Evolutionary conservation across 306 rosid species (phyloP), one percentile per base, ranked within the genome.

Genomic region (Vigna angularis): DNA sequence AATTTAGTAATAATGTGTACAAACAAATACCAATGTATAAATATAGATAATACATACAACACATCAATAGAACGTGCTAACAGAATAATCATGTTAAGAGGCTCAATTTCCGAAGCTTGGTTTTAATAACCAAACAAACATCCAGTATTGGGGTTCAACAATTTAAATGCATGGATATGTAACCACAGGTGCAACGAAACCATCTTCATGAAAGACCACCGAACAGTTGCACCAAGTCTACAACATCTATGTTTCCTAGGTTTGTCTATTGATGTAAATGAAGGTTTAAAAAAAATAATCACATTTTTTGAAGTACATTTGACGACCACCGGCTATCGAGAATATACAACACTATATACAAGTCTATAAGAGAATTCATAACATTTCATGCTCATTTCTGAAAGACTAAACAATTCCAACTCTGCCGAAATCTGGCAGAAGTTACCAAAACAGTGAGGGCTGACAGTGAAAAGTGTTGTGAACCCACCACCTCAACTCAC

Each of bases 291-390:
- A 40, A 5, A 85, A 72, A 36, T 38, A 67, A 76, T 80, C 75
- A 59, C 63, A 79, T 59, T 47, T 63, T 62, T 62, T 40, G 61
- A 36, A 36, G 81, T 72, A 62, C 48, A 82, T 49, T 67, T 67
- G 42, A 66, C 32, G 42, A 66, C 32, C 69, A 76, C 45, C 47
- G 47, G 64, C 67, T 59, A 74, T 78, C 81, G 74, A 66, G 49
- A 84, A 81, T 79, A 78, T 90, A 86, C 89, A 88, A 78, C 73
- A 88, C 61, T 86, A 85, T 88, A 70, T 89, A 88, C 80, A 83
- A 50, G 83, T 72, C 77, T 73, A 67, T 7, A 56, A 77, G 12
- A 34, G 12, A 34, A 71, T 66, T 51, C 55, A 70, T 34, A 68
- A 59, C 67, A 70, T 22, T 73, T 80, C 70, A 12, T 76, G 71